Conservation (phyloP, 768 basidiomycete species). For the Leccinum truebloodii region DNA sequence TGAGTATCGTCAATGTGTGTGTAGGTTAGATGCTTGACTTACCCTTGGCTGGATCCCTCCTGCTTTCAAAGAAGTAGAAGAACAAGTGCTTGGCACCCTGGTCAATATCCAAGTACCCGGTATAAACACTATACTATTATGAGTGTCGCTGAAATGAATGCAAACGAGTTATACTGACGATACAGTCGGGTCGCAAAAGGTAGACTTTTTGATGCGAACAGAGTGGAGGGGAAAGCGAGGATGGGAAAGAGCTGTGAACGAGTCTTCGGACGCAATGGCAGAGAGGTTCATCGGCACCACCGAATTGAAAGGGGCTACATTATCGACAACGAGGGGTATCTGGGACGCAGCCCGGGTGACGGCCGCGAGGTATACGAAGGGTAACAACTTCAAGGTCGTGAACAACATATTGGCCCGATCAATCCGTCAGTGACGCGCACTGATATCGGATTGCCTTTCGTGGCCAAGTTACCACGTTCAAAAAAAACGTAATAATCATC, state of each 20-base stretch:
- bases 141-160: background rate
- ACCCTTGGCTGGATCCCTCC: conserved; percentile 45
- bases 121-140: conserved; percentile 38
- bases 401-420: conserved; percentile 4
- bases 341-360: conserved; percentile 9
- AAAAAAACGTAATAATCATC: conserved; percentile 24
- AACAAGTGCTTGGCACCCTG: conserved; percentile 53
- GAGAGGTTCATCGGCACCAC: conserved; percentile 22
- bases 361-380: conserved; percentile 6
- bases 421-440: background rate
- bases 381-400: conserved; percentile 3
- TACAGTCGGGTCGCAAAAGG: conserved; percentile 66
- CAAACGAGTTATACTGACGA: conserved; percentile 15
- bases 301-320: background rate
- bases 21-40: background rate
- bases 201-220: conserved; percentile 59
- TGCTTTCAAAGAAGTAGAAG: conserved; percentile 64
- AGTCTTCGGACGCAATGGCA: conserved; percentile 26
- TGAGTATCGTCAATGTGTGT: background rate
- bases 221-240: conserved; percentile 53
- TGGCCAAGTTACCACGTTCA: conserved; percentile 32
- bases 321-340: conserved; percentile 2
- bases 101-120: conserved; percentile 48
- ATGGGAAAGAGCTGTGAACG: conserved; percentile 45
- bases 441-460: conserved; percentile 21